These are phyloP conservation scores for Gnetum montanum DNA, from an alignment of 75 land plant species.

Conservation along the genomic window DNA sequence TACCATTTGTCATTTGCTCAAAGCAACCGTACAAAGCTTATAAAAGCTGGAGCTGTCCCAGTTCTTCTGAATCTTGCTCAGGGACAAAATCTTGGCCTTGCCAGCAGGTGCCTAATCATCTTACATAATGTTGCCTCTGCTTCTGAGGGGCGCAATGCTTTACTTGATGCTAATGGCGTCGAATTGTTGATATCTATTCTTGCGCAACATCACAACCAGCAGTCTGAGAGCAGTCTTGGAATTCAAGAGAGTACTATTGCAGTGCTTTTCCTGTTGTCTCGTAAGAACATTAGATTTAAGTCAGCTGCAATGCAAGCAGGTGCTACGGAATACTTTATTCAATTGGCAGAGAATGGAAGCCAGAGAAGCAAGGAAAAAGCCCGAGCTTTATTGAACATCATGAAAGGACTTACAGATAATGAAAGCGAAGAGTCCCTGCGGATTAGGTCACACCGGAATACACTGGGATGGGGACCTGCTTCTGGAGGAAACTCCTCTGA, in stretches of 20 bases:
- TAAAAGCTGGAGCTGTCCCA: slow-evolving; percentile 37
- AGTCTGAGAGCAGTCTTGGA: slow-evolving; percentile 9
- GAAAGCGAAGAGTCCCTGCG: slow-evolving; percentile 10
- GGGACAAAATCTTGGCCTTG: slow-evolving; percentile 14
- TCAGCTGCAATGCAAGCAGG: slow-evolving; percentile 57
- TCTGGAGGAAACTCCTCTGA: slow-evolving; percentile 1
- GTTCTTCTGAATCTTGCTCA: slow-evolving; percentile 19
- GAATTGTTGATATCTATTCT: slow-evolving; percentile 31
- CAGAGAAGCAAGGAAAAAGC: slow-evolving; percentile 59
- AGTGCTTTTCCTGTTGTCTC: slow-evolving; percentile 48
- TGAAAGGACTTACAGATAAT: slow-evolving; percentile 27
- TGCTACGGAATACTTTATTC: slow-evolving; percentile 39
- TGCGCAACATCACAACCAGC: slow-evolving; percentile 4
- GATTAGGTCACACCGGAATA: slow-evolving; percentile 3
- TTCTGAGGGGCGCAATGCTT: slow-evolving; percentile 62
- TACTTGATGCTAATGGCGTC: slow-evolving; percentile 49
- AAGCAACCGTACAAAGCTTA: slow-evolving; percentile 35
- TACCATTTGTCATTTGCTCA: slow-evolving; percentile 51
- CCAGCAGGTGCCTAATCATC: slow-evolving; percentile 38
- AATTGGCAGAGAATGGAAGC: slow-evolving; percentile 47
- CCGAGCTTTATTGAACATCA: slow-evolving; percentile 30
- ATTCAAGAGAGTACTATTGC: slow-evolving; percentile 62
- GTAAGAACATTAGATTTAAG: slow-evolving; percentile 58
- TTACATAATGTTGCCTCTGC: slow-evolving; percentile 57
- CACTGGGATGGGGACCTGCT: slow-evolving; percentile 23